These are phyloP conservation scores for Solanum dulcamara DNA, from an alignment of 257 asterid genomes.

Conservation along the genomic window DNA sequence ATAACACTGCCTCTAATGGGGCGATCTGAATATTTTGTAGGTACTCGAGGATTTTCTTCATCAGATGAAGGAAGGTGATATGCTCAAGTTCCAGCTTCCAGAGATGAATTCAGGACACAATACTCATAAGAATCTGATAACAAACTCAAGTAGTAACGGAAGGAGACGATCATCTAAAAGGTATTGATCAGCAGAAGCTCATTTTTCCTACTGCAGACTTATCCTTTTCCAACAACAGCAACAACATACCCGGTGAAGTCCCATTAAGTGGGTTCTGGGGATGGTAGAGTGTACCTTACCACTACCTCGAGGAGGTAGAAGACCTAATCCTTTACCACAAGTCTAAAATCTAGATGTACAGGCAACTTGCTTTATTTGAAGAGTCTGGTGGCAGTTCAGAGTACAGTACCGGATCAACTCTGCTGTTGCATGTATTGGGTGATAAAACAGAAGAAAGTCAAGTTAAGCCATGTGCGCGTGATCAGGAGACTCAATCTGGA, in stretches of 20 bases:
- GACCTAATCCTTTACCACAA: no score
- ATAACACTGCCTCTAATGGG: not conserved
- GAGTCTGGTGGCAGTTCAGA: conserved; percentile 1
- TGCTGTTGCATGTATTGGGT: not conserved
- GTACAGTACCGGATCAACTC: conserved; percentile 2
- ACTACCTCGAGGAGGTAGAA: no score
- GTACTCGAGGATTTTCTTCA: not conserved
- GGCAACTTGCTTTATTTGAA: not conserved
- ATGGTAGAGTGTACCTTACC: no score
- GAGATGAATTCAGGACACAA: not conserved
- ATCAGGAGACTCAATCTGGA: not conserved
- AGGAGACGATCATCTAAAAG: not conserved
- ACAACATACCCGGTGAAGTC: no score
- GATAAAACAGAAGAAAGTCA: not conserved
- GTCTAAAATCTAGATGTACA: not conserved
- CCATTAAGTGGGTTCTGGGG: no score
- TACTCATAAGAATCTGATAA: not conserved
- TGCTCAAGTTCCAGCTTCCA: not conserved
- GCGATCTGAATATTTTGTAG: not conserved
- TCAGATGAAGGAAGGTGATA: not conserved
- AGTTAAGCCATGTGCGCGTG: not conserved
- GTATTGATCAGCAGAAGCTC: not conserved
- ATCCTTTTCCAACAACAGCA: no score
- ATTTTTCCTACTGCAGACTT: not conserved
- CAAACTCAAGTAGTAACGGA: not conserved